Percentiles rank a stretch among this genome's conserved stretches.
Conservation (phyloP, 345 rosid genomes). For the Corchorus capsularis region DNA sequence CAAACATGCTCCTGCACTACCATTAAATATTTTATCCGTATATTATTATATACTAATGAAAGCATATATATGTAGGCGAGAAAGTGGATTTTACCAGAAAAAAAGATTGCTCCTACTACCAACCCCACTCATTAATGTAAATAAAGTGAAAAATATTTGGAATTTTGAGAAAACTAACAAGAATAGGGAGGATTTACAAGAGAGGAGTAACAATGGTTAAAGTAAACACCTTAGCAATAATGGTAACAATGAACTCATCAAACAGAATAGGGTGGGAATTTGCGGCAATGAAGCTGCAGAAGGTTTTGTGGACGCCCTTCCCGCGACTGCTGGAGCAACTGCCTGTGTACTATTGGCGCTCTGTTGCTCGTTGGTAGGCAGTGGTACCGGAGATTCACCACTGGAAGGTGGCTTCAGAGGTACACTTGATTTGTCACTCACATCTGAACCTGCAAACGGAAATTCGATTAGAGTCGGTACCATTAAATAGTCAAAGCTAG, state of each 20-base stretch:
- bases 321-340: conserved; percentile 33
- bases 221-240: conserved; percentile 4
- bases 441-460: conserved; percentile 32
- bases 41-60: neutral
- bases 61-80: neutral
- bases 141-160: conserved; percentile 4
- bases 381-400: conserved; percentile 23
- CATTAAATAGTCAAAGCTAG: neutral
- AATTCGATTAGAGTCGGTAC: neutral
- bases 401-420: conserved; percentile 23
- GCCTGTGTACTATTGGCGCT: conserved; percentile 24
- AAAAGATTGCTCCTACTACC: neutral
- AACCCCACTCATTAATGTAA: conserved; percentile 5
- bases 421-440: conserved; percentile 15
- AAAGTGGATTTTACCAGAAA: neutral
- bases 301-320: conserved; percentile 21
- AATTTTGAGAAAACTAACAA: conserved; percentile 13
- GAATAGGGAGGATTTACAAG: conserved; percentile 27
- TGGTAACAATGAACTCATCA: conserved; percentile 16
- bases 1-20: neutral
- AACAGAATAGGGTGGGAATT: conserved; percentile 8
- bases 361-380: conserved; percentile 40
- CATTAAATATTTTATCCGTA: neutral
- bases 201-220: neutral
- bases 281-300: conserved; percentile 20